Conservation (phyloP, 1,284 basidiomycete genomes). For the Ganoderma meredithae region DNA sequence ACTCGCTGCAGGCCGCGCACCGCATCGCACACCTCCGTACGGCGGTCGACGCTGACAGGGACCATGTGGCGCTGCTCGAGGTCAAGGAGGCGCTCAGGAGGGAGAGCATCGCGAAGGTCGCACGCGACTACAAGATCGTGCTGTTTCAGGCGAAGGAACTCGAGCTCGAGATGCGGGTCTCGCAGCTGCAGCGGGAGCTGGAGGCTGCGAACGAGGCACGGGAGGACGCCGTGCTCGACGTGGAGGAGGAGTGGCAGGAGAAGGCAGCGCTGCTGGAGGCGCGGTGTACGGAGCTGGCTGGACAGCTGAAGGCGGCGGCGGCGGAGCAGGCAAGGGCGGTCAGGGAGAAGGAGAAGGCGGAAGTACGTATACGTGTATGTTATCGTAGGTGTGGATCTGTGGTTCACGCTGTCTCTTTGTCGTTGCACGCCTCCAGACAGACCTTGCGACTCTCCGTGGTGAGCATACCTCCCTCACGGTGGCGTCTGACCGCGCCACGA, state of each 20-base stretch:
- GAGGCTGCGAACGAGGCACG: constrained; percentile 52
- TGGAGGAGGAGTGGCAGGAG: constrained; percentile 41
- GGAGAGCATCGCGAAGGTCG: constrained; percentile 62
- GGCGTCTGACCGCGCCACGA: constrained; percentile 51
- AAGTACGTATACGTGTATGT: constrained; percentile 36
- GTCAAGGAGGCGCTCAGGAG: constrained; percentile 58
- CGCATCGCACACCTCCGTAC: constrained; percentile 67
- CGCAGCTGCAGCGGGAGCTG: constrained; percentile 47
- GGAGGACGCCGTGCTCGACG: constrained; percentile 44
- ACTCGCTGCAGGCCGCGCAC: constrained; percentile 66
- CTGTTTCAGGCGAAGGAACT: constrained; percentile 68
- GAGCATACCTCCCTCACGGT: constrained; percentile 54
- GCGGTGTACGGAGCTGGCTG: constrained; percentile 38
- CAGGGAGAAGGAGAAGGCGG: constrained; percentile 45
- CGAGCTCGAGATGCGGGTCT: constrained; percentile 56
- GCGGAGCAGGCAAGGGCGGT: constrained; percentile 53
- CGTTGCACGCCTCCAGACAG: constrained; percentile 39
- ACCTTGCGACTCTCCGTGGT: constrained; percentile 39
- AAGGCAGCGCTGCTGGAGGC: constrained; percentile 48
- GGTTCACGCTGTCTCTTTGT: constrained; percentile 4
- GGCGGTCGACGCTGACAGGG: constrained; percentile 58
- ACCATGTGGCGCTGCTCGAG: constrained; percentile 54
- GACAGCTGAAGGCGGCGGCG: constrained; percentile 45
- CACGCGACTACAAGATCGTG: constrained; percentile 68
- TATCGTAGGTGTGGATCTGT: constrained; percentile 1